Base-by-base conservation (phyloP, 2,329 filamentous ascomycete genomes). In the Xylariomycetidae sp. region DNA sequence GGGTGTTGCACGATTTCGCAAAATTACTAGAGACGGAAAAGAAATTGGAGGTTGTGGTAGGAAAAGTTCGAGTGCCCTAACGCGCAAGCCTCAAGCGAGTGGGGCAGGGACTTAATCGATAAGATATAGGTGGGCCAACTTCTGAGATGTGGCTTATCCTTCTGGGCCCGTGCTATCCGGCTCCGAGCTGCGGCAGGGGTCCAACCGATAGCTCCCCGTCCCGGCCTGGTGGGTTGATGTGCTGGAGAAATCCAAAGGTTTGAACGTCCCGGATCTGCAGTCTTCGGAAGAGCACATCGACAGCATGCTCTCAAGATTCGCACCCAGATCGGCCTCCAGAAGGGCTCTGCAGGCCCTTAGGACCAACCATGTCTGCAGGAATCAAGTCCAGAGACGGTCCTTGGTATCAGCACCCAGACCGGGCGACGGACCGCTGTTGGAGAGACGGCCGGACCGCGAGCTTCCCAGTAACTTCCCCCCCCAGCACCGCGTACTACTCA, bases 361-460 rank as follows among this genome's bases (percentile, higher is more conserved):
- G 26, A 54, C 39, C 13, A 33, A 14, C 2, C 30, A 18, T 19
- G 39, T 35, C 28, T 35, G 23, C 8, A 35, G 35, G 33, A 48
- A 16, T 27, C 31, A 39, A 29, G 31, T 46, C 36, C 46, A 50
- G 36, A 37, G 69, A 45, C 60, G 72, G 44, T 65, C 68, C 43
- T 54, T 74, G 35, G 65, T 74, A 34, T 62, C 72, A 9, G 70
- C 77, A 16, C 77, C 77, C 4, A 73, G 68, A 47, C 61, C 63
- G 10, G 75, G 76, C 40, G 72, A 76, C 53, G 76, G 74, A 17
- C 79, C 78, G 33, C 59, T 84, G 46, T 74, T 83, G 71, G 70
- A 76, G 52, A 68, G 80, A 46, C 67, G 77, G 40, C 61, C 76
- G 23, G 77, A 85, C 54, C 72, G 80, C 44, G 76, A 81, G 51